Base-by-base conservation (phyloP, 2,329 filamentous ascomycete species). In the Cadophora sp. region DNA sequence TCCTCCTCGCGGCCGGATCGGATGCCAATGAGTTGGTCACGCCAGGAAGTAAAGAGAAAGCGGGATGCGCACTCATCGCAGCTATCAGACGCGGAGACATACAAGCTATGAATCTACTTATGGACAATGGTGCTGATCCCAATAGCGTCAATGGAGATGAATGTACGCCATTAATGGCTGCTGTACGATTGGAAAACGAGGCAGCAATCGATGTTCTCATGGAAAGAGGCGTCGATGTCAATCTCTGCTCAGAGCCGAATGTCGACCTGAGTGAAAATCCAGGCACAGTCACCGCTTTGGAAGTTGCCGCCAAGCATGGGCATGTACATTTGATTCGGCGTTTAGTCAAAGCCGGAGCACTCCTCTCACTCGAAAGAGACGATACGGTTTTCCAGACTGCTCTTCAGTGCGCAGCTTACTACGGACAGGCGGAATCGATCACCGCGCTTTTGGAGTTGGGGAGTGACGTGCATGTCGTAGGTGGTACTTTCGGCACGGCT, bases 381-480 rank as follows among this genome's bases (percentile, higher is more conserved):
- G 58, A 59, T 59, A 45, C 39, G 2, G 33, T 45, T 1, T 59
- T 59, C 22, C 47, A 59, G 24, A 59, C 39, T 30, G 58, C 39
- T 13, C 58, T 59, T 45, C 58, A 59, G 8, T 59, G 58, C 27
- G 58, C 58, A 7, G 58, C 58, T 43, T 59, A 43, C 16, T 45
- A 59, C n/a, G 58, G 58, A 27, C 58, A 59, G 13, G 20, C 39
- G 8, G 58, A 59, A 22, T 43, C 58, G 27, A 16, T 47, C 27
- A 27, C 20, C 3, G 36, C 43, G 18, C 58, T 59, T 18, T 20
- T 59, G 9, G 58, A 59, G 4, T 45, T 59, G 36, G 58, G 58
- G 16, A 59, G 58, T 59, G 58, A 59, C n/a, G 36, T 45, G 4
- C 39, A 59, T 59, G 43, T 45, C 20, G 39, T 59, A n/a, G 58